A percentile compares a stretch with the other conserved stretches of the same genome.
Conservation (phyloP, 2,329 filamentous ascomycete genomes). For the Magnaporthales sp. region DNA sequence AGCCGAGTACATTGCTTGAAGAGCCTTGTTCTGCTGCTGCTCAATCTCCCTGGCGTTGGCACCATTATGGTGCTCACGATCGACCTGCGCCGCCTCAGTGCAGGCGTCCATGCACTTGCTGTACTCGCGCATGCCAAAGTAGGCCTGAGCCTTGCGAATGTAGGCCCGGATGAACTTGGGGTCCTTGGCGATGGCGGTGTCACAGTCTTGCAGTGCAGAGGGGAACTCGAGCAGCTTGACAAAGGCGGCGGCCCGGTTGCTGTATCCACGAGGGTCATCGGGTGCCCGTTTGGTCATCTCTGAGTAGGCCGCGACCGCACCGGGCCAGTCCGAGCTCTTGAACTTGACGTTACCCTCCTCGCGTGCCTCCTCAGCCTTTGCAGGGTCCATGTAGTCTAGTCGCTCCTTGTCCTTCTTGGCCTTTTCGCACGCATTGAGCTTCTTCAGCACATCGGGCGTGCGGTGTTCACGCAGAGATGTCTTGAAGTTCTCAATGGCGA, state of each 20-base stretch:
- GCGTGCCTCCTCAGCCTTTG: conserved; percentile 89
- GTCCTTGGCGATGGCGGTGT: conserved; percentile 84
- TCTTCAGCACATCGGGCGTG: conserved; percentile 85
- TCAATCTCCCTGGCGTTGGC: conserved; percentile 90
- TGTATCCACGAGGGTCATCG: conserved; percentile 87
- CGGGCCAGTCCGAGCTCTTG: conserved; percentile 94
- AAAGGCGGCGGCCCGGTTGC: conserved; percentile 92
- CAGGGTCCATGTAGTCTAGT: conserved; percentile 78
- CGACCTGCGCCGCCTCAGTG: conserved; percentile 68
- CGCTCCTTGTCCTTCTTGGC: conserved; percentile 68
- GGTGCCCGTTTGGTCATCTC: conserved; percentile 97
- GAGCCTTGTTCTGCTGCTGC: conserved; percentile 85
- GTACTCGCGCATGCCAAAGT: conserved; percentile 97
- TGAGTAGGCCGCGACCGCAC: conserved; percentile 82
- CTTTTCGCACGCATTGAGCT: conserved; percentile 87
- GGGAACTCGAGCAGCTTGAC: conserved; percentile 97
- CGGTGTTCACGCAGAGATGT: conserved; percentile 94
- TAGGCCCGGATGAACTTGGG: conserved; percentile 91
- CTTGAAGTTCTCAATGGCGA: conserved; percentile 84
- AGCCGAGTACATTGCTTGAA: conserved; percentile 80
- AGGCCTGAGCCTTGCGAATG: conserved; percentile 90
- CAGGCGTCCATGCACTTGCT: conserved; percentile 84
- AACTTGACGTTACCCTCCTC: conserved; percentile 95
- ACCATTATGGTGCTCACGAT: conserved; percentile 57
- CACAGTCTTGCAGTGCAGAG: conserved; percentile 84